Conservation (phyloP, 2,329 filamentous ascomycete species). For the Aureobasidium vineae region DNA sequence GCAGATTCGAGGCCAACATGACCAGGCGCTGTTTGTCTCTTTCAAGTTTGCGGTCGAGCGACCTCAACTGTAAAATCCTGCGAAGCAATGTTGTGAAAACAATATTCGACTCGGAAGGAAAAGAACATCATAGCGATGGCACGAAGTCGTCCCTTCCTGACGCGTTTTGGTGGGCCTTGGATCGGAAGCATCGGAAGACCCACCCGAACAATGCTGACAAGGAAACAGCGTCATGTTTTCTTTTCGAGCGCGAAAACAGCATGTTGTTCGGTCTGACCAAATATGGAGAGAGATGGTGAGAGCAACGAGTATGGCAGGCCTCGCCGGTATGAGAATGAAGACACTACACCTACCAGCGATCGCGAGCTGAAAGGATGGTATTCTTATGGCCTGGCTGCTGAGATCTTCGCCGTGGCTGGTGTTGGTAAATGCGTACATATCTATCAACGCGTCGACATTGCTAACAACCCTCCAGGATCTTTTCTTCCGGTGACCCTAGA, state of each 20-base stretch:
- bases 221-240: constrained; percentile 13
- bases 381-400: constrained; percentile 64
- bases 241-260: constrained; percentile 4
- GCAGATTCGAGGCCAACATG: too few relatives aligned
- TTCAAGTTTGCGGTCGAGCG: not conserved
- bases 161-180: constrained; percentile 13
- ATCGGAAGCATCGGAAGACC: constrained; percentile 23
- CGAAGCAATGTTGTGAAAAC: not conserved
- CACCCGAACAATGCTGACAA: constrained; percentile 24
- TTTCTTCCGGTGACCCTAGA: constrained; percentile 93
- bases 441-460: not conserved
- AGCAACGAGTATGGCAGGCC: not conserved
- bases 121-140: not conserved
- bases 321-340: constrained; percentile 22
- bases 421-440: constrained; percentile 57
- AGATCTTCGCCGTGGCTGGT: constrained; percentile 90
- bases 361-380: constrained; percentile 28
- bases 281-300: constrained; percentile 14
- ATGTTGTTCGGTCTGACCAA: not conserved
- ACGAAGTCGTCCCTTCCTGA: constrained; percentile 13
- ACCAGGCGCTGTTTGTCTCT: too few relatives aligned
- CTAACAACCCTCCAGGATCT: constrained; percentile 58
- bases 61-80: not conserved
- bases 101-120: not conserved
- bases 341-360: constrained; percentile 22